Conservation (phyloP, 2,329 filamentous ascomycete species). For the Aspergillus tamarii region DNA sequence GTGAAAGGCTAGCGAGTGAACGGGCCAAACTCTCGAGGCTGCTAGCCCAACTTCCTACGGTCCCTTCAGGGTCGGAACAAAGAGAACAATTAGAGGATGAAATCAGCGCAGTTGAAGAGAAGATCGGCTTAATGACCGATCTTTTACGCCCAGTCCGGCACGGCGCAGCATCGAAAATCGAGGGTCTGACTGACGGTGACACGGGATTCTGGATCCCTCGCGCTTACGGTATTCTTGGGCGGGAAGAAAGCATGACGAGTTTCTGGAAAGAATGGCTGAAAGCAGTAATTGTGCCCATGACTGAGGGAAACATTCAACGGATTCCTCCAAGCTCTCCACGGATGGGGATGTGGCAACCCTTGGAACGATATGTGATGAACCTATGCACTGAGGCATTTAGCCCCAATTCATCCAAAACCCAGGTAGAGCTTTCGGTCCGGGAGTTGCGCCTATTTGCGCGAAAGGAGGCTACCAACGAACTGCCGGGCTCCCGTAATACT, state of each 20-base stretch:
- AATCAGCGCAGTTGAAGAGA: slow-evolving; percentile 94
- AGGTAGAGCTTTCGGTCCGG: slow-evolving; percentile 87
- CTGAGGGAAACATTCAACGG: slow-evolving; percentile 77
- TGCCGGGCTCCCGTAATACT: slow-evolving; percentile 86
- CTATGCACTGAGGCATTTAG: slow-evolving; percentile 93
- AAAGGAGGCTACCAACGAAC: slow-evolving; percentile 89
- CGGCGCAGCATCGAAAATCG: slow-evolving; percentile 94
- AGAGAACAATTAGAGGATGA: slow-evolving; percentile 88
- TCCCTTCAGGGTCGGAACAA: slow-evolving; percentile 77
- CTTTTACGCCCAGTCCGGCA: slow-evolving; percentile 89
- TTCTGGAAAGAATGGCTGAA: slow-evolving; percentile 99
- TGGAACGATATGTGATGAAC: slow-evolving; percentile 96
- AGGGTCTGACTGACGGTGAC: slow-evolving; percentile 91
- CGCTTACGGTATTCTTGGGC: slow-evolving; percentile 88
- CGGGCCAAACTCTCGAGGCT: slow-evolving; percentile 87
- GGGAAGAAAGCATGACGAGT: slow-evolving; percentile 77
- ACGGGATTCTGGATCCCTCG: slow-evolving; percentile 95
- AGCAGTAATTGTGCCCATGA: slow-evolving; percentile 94
- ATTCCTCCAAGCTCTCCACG: slow-evolving; percentile 87
- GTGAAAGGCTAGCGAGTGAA: slow-evolving; percentile 83
- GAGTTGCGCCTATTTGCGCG: slow-evolving; percentile 90
- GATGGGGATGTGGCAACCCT: slow-evolving; percentile 90
- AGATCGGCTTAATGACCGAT: slow-evolving; percentile 95
- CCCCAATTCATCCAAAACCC: slow-evolving; percentile 89
- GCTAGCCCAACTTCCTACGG: slow-evolving; percentile 77